Conservation (phyloP, 805 yeast species). For the Tetrapisispora nanseiensis region DNA sequence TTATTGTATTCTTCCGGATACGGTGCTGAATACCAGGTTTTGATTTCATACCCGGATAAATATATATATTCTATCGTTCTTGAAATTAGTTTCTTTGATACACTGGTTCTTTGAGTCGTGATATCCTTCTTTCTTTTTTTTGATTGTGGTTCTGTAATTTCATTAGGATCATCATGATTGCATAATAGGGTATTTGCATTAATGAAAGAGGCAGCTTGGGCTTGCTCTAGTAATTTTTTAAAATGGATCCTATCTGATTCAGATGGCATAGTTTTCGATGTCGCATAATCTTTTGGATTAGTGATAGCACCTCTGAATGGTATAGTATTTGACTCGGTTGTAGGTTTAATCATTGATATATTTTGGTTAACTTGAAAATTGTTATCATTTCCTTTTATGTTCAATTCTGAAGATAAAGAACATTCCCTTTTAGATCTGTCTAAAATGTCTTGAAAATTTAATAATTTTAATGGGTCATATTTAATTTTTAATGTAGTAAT, state of each 20-base stretch:
- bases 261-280: constrained; percentile 53
- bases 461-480: constrained; percentile 17
- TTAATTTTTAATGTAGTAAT: constrained; percentile 17
- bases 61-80: constrained; percentile 47
- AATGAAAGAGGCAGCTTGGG: constrained; percentile 31
- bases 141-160: constrained; percentile 16
- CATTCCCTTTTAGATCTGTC: constrained; percentile 3
- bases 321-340: constrained; percentile 22
- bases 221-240: constrained; percentile 31
- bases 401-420: background rate
- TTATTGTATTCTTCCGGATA: constrained; percentile 78
- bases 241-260: constrained; percentile 41
- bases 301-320: constrained; percentile 62
- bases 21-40: constrained; percentile 89
- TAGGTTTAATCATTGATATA: constrained; percentile 11
- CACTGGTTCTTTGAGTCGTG: background rate
- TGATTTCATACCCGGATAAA: constrained; percentile 63
- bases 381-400: constrained; percentile 3
- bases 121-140: constrained; percentile 16
- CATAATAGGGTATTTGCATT: constrained; percentile 31
- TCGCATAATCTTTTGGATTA: constrained; percentile 46
- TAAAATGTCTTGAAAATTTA: constrained; percentile 16
- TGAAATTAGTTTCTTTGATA: background rate
- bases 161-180: constrained; percentile 8
- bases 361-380: constrained; percentile 37